Evolutionary conservation across 108 stramenopile species (phyloP).

Genomic region (Fragilaria crotonensis): DNA sequence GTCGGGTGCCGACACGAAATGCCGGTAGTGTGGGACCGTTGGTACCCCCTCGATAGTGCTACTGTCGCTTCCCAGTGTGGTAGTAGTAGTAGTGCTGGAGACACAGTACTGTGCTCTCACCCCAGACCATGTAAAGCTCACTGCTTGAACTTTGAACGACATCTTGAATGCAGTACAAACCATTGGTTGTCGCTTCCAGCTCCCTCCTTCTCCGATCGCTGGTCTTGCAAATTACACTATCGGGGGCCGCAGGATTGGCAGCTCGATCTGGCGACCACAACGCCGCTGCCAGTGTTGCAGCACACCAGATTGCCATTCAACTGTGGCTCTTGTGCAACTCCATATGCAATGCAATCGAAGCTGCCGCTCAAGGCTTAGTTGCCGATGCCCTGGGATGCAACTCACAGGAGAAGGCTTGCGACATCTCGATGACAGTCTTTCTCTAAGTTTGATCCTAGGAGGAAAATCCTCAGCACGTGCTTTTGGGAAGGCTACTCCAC

Average conservation of each 20-base stretch:
- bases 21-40: no score
- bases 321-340: constrained; percentile 80
- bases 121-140: no score
- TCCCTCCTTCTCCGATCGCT: constrained; percentile 68
- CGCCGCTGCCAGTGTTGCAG: constrained; percentile 63
- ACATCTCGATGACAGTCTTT: constrained; percentile 60
- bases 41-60: no score
- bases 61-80: no score
- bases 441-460: constrained; percentile 52
- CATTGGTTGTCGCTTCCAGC: constrained; percentile 73
- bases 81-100: no score
- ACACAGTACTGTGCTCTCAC: no score
- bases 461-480: constrained; percentile 27
- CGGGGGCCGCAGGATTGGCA: constrained; percentile 70
- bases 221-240: constrained; percentile 62
- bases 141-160: no score
- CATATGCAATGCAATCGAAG: constrained; percentile 71
- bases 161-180: no score
- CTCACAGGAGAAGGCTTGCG: constrained; percentile 26
- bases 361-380: constrained; percentile 73
- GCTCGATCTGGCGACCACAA: constrained; percentile 42
- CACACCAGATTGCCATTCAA: constrained; percentile 82
- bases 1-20: no score
- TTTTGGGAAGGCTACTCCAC: constrained; percentile 50
- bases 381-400: constrained; percentile 73